Evolutionary conservation across 2,329 filamentous ascomycete genomes (phyloP), one percentile per base, ranked within the genome.

Genomic region (Monilinia aucupariae): DNA sequence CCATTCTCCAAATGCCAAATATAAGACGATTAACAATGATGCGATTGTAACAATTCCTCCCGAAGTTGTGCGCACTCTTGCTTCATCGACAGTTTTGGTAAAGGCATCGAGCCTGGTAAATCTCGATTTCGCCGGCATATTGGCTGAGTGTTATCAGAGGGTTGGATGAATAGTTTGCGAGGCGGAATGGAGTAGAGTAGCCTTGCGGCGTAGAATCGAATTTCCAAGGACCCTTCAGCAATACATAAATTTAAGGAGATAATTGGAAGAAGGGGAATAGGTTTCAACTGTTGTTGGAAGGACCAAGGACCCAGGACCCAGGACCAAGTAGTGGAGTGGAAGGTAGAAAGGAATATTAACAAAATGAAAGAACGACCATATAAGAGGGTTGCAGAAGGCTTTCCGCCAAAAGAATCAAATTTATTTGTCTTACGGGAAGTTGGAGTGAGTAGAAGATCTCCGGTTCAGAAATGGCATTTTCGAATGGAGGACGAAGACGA

Each of bases 71-170:
- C 96, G 89, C 75, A 99, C 86, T 71, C 94, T 86, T 69, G 96
- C 94, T 85, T 99, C 94, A 76, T 99, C 94, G 71, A 99, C 94
- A 15, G 94, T 99, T 79, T 99, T 99, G 59, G 93, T 96, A 76
- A 99, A 99, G 82, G 94, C 94, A 78, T 99, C 94, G 68, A 99
- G 90, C 84, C 89, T 88, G 65, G 90, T 96, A 75, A 99, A 97
- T 76, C 94, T 88, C 71, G 91, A 96, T 81, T 96, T 96, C 73
- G 88, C 79, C 69, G 92, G 82, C 94, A 97, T 97, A 2, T 53
- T 70, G 64, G 62, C 47, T 45, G 45, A 32, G 7, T 22, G 50
- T 49, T 54, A 13, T 22, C 17, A 41, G 20, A 52, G 13, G 32
- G 25, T 20, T 17, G 20, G 17, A 45, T 45, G 41, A 53, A 13